phyloP scores from a whole-genome alignment of 768 basidiomycete genomes.

The Myochromella boudieri region DNA sequence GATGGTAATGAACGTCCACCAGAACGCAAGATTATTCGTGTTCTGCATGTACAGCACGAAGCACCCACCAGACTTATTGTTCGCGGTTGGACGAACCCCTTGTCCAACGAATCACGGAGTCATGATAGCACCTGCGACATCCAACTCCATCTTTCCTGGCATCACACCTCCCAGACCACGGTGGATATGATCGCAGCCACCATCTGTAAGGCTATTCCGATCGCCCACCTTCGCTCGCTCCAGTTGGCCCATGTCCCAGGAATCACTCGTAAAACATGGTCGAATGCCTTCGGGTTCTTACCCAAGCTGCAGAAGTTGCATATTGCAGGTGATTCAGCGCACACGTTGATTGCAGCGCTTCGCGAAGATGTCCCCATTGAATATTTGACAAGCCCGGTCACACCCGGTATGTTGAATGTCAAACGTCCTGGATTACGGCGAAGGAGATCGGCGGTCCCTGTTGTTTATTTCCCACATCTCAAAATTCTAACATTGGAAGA shows the following conservation, averaged over 20 bases:
- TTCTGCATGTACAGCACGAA: conserved; percentile 14
- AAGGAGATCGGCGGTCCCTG: conserved; percentile 12
- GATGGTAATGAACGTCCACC: conserved; percentile 8
- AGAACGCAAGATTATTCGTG: conserved; percentile 12
- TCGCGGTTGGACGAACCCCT: conserved; percentile 15
- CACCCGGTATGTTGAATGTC: conserved; percentile 10
- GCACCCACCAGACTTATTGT: conserved; percentile 14
- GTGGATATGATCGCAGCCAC: conserved; percentile 17
- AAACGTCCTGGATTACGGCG: conserved; percentile 14
- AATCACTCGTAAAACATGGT: conserved; percentile 20
- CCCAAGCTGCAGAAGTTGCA: conserved; percentile 25
- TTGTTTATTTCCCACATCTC: conserved; percentile 27
- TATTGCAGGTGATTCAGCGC: conserved; percentile 20
- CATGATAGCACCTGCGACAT: conserved; percentile 7
- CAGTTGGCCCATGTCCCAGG: conserved; percentile 20
- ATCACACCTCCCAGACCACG: conserved; percentile 8
- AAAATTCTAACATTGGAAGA: conserved; percentile 24
- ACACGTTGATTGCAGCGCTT: conserved; percentile 25
- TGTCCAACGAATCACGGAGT: background rate
- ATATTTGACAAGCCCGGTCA: conserved; percentile 6
- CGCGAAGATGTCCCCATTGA: conserved; percentile 16
- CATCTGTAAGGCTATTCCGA: conserved; percentile 22
- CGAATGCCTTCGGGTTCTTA: conserved; percentile 25
- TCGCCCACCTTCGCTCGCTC: conserved; percentile 24
- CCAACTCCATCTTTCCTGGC: conserved; percentile 27